Conservation (phyloP, 192 early-diverging fungal species). For the Coemansia sp. region DNA sequence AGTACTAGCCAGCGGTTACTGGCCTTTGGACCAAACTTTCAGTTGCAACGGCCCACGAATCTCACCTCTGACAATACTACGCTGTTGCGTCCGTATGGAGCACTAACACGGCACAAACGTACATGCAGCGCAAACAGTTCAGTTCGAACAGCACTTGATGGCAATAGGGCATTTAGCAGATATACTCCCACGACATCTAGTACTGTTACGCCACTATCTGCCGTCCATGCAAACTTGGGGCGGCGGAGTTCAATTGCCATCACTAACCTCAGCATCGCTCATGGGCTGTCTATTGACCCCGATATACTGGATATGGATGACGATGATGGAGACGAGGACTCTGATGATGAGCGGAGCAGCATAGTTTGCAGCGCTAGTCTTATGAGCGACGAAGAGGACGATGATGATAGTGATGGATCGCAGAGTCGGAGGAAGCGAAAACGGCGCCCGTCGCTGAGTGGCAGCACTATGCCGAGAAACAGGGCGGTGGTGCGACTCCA, state of each 20-base stretch:
- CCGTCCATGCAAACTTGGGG: slow-evolving; percentile 1
- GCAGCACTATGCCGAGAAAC: slow-evolving; percentile 36
- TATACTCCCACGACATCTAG: background rate
- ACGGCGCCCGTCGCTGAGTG: slow-evolving; percentile 24
- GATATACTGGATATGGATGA: slow-evolving; percentile 42
- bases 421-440: background rate
- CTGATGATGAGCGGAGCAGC: slow-evolving; percentile 8
- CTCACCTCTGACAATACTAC: background rate
- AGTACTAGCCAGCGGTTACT: background rate
- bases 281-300: slow-evolving; percentile 29
- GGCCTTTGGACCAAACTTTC: background rate
- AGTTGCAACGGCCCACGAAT: background rate
- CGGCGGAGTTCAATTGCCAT: slow-evolving; percentile 38
- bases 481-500: slow-evolving; percentile 51
- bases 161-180: background rate
- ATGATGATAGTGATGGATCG: slow-evolving; percentile 22
- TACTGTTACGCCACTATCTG: background rate
- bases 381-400: slow-evolving; percentile 11
- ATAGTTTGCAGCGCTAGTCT: background rate
- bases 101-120: background rate
- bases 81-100: background rate
- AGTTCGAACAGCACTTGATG: background rate
- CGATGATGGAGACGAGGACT: slow-evolving; percentile 25
- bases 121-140: slow-evolving; percentile 6
- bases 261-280: slow-evolving; percentile 24